Evolutionary conservation across 306 rosid genomes (phyloP).

Genomic region (Vicia faba): DNA sequence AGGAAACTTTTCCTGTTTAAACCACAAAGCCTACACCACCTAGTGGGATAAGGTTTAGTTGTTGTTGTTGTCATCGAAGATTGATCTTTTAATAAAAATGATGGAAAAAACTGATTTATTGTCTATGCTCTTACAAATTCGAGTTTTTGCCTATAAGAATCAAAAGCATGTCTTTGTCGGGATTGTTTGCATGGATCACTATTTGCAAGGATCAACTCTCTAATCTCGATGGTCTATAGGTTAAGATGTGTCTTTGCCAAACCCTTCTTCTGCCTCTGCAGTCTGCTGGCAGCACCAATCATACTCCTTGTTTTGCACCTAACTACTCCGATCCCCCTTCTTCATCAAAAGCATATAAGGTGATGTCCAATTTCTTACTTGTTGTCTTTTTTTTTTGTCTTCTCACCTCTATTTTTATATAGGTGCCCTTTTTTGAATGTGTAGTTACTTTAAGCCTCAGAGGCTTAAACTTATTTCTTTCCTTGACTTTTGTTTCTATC

Average conservation of each 20-base stretch:
- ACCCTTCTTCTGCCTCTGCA: slow-evolving; percentile 5
- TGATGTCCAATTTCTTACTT: too few relatives aligned
- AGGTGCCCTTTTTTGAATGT: too few relatives aligned
- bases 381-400: too few relatives aligned
- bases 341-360: background rate
- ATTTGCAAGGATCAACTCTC: background rate
- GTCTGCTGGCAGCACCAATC: background rate
- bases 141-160: background rate
- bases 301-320: background rate
- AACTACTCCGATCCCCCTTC: background rate
- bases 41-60: background rate
- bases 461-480: too few relatives aligned
- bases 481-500: too few relatives aligned
- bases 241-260: background rate
- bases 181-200: background rate
- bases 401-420: too few relatives aligned
- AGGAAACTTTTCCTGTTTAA: background rate
- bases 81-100: background rate
- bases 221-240: background rate
- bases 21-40: background rate
- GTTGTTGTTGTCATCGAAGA: background rate
- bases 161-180: background rate
- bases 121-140: background rate
- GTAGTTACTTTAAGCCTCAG: too few relatives aligned
- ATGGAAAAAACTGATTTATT: background rate